Evolutionary conservation across 2,329 filamentous ascomycete genomes (phyloP), one percentile per base, ranked within the genome.

Genomic region (Knoxdaviesia capensis): DNA sequence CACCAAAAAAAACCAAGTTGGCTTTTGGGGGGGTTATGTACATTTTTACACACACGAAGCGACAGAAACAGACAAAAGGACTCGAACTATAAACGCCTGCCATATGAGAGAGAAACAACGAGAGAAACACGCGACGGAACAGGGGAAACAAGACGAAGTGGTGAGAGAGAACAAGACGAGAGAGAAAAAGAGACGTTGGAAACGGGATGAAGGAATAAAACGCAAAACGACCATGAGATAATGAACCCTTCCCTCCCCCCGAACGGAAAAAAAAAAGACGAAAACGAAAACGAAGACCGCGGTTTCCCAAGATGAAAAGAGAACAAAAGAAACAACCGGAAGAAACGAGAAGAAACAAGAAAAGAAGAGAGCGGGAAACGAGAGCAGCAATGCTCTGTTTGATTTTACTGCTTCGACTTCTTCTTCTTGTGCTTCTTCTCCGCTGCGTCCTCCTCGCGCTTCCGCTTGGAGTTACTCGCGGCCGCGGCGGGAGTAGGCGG

Each of bases 371-470:
- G 53, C 31, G 36, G 39, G 36, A 33, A 38, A 31, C 36, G 45
- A 41, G 39, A 42, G 38, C 37, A 35, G 38, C 6, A 40, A 29
- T 6, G 32, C 9, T 28, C 38, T 8, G 41, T 10, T 42, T 44
- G 36, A 31, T 30, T 40, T 43, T 46, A 46, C 38, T 46, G 43
- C 43, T 46, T 44, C 20, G 35, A 44, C 58, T 62, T 63, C 60
- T 64, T 61, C 58, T 65, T 64, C 58, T 66, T 66, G 50, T 62
- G 59, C 55, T 67, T 63, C 58, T 68, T 73, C 56, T 73, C 66
- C 59, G 69, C 44, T 11, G 44, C 65, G 61, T 52, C 47, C 46
- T 74, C 80, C 40, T 74, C 74, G 46, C 68, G 67, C 64, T 82
- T 81, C 56, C 77, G 71, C 71, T 84, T 83, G 32, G 41, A 41